Percentiles rank a stretch among this genome's conserved stretches.
These are phyloP conservation scores for Handroanthus guayacan DNA, from an alignment of 257 asterid genomes.

Conservation along the genomic window DNA sequence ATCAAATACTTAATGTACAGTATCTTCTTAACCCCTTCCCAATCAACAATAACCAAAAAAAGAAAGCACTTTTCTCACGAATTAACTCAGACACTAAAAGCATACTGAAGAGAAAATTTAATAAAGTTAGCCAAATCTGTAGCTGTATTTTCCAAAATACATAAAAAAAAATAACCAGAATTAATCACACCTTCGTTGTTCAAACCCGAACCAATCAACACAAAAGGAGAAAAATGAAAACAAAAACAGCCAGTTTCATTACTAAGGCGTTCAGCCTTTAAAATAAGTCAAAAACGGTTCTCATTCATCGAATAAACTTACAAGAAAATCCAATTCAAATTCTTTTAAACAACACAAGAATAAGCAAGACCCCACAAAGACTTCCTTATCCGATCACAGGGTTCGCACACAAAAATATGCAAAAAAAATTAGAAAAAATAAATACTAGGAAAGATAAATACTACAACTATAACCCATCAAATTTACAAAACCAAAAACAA, in stretches of 20 bases:
- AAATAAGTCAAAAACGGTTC: neutral
- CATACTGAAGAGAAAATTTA: neutral
- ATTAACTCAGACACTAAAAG: neutral
- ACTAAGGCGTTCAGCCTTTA: neutral
- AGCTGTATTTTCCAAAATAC: neutral
- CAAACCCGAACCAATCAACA: slow-evolving; percentile 14
- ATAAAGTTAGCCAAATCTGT: neutral
- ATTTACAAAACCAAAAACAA: slow-evolving; percentile 16
- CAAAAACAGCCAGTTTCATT: neutral
- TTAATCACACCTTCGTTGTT: neutral
- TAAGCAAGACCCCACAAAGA: slow-evolving; percentile 18
- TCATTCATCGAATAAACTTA: neutral
- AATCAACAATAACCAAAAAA: neutral
- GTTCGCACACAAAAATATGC: neutral
- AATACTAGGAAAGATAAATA: neutral
- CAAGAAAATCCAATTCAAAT: slow-evolving; percentile 31
- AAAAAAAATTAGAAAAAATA: neutral
- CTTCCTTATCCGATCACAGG: neutral
- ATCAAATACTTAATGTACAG: neutral
- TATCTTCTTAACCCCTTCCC: neutral
- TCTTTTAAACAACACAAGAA: slow-evolving; percentile 9
- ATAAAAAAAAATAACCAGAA: neutral
- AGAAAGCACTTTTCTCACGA: slow-evolving; percentile 9
- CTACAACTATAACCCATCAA: neutral
- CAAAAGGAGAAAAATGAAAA: neutral